Conservation (phyloP, 1,139 yeast species). For the Magnusiomyces tetraspermus region DNA sequence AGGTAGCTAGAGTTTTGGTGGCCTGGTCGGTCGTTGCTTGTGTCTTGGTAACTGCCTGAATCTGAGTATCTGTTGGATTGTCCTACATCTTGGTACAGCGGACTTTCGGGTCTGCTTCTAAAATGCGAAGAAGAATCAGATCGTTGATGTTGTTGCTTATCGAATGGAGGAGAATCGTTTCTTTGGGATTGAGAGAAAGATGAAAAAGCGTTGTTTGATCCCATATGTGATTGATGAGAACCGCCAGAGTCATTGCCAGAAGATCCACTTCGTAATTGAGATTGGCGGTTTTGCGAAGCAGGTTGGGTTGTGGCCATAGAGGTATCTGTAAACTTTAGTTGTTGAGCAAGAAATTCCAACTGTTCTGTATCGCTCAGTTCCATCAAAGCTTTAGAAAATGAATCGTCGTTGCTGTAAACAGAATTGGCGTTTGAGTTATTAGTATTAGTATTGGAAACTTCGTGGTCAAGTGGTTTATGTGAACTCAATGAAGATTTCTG, state of each 20-base stretch:
- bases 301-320: constrained; percentile 2
- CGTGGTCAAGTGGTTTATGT: no score
- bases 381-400: constrained; percentile 14
- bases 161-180: neutral
- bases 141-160: no score
- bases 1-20: neutral
- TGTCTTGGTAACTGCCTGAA: neutral
- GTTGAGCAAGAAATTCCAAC: constrained; percentile 24
- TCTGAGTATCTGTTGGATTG: neutral
- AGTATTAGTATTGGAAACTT: no score
- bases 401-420: neutral
- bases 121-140: no score
- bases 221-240: neutral
- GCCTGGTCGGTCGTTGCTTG: neutral
- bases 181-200: neutral
- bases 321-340: constrained; percentile 20
- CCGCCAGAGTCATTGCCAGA: neutral
- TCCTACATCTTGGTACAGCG: neutral
- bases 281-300: neutral
- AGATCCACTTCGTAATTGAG: neutral
- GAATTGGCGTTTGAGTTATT: neutral
- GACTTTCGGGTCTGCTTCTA: neutral
- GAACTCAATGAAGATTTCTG: no score
- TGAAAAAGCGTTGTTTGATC: neutral
- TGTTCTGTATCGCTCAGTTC: constrained; percentile 25